phyloP scores from a whole-genome alignment of 2,329 filamentous ascomycete species.

The Berkeleyomyces rouxiae region DNA sequence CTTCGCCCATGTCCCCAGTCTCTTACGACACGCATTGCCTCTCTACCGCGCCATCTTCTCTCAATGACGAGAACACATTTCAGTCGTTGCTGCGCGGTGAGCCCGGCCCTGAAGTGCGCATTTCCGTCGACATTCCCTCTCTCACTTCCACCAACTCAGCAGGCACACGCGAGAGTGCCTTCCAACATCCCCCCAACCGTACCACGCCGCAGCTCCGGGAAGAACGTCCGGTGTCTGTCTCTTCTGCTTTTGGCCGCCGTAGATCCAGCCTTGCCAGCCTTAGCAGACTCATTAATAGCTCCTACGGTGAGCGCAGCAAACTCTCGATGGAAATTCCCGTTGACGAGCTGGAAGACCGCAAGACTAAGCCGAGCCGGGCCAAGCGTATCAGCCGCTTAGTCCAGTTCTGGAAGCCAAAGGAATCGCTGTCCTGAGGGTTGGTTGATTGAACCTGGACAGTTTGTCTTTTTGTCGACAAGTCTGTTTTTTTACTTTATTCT shows the following conservation, averaged over 20 bases:
- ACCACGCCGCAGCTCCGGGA: slow-evolving; percentile 32
- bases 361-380: slow-evolving; percentile 43
- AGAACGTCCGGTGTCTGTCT: slow-evolving; percentile 46
- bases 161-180: slow-evolving; percentile 52
- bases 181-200: slow-evolving; percentile 22
- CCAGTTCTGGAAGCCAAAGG: slow-evolving; percentile 57
- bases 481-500: not conserved
- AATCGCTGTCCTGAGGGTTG: slow-evolving; percentile 15
- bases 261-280: slow-evolving; percentile 62
- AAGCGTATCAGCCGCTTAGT: slow-evolving; percentile 59
- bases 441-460: not conserved
- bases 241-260: slow-evolving; percentile 48
- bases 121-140: slow-evolving; percentile 59
- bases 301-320: slow-evolving; percentile 60
- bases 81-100: slow-evolving; percentile 58
- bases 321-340: slow-evolving; percentile 49
- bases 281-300: slow-evolving; percentile 58
- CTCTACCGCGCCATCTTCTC: slow-evolving; percentile 59
- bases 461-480: not conserved
- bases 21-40: slow-evolving; percentile 56
- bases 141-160: slow-evolving; percentile 61
- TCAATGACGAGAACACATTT: slow-evolving; percentile 53
- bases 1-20: slow-evolving; percentile 52
- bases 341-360: slow-evolving; percentile 40
- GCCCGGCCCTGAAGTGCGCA: slow-evolving; percentile 52